Evolutionary conservation across 2,329 filamentous ascomycete genomes (phyloP), one percentile per base, ranked within the genome.

Genomic region (Botrytis sinoallii): DNA sequence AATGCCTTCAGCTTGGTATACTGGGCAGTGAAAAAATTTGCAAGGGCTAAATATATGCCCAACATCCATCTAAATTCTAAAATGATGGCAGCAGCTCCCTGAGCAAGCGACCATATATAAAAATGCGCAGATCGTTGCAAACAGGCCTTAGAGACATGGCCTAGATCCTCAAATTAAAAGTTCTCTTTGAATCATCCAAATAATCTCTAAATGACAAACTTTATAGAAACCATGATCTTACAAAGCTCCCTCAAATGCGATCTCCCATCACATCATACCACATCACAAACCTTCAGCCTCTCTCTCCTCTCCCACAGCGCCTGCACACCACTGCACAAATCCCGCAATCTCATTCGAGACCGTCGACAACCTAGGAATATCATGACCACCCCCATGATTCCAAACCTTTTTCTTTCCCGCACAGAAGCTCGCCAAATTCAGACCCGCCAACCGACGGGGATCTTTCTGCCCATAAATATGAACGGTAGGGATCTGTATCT

Each of bases 301-400:
- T 38, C 42, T 63, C 55, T 46, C 71, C 22, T 69, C 66, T 20
- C 40, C 63, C 3, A 65, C 64, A 4, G 52, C 68, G 64, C 38
- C 32, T 35, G 55, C 40, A 32, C 71, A 66, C 76, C 76, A 77
- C 57, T 70, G 44, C 40, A 77, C 70, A 38, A 77, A 55, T 12
- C 42, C 77, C 14, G 81, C 81, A 70, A 84, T 80, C 12, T 75
- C 73, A 29, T 76, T 74, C 55, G 78, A 82, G 29, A 84, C 82
- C 25, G 22, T 73, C 16, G 74, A 75, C 9, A 68, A 79, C 46
- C 83, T 77, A 14, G 84, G 84, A 74, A 85, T 83, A 74, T 85
- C 83, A 81, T 85, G 84, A 0, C 84, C 84, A 10, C 83, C 83
- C 0, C 78, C 79, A 78, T 85, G 83, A 73, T 84, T 79, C 76